Evolutionary conservation across 129 eudicot species (phyloP).

Genomic region (Tagetes patula): DNA sequence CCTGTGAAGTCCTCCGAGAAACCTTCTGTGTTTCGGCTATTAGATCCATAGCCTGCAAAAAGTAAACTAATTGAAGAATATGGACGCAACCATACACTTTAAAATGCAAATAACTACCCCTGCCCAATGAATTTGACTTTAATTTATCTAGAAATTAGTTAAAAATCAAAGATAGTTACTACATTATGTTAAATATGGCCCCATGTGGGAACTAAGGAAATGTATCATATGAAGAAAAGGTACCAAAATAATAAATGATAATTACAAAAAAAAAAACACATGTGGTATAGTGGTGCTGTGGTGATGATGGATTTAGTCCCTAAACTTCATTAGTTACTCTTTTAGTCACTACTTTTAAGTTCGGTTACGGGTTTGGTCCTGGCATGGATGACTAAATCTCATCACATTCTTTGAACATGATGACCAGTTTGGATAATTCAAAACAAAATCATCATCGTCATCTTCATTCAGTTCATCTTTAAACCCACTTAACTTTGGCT

Average conservation of each 20-base stretch:
- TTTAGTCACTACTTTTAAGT: background rate
- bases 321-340: background rate
- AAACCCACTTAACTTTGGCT: background rate
- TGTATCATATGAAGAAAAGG: slow-evolving; percentile 13
- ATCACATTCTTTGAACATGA: background rate
- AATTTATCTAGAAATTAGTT: slow-evolving; percentile 1
- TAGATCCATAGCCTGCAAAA: slow-evolving; percentile 34
- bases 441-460: background rate
- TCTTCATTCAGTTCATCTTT: background rate
- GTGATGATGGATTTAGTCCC: background rate
- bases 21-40: slow-evolving; percentile 2
- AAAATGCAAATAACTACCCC: background rate
- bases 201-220: slow-evolving; percentile 22
- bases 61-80: slow-evolving; percentile 5
- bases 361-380: background rate
- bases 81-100: background rate
- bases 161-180: slow-evolving; percentile 13
- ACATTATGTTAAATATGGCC: background rate
- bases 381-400: background rate
- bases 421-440: background rate
- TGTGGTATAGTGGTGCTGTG: background rate
- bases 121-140: background rate
- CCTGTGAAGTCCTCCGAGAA: slow-evolving; percentile 24
- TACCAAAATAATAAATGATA: slow-evolving; percentile 16
- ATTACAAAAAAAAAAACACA: background rate